These are phyloP conservation scores for Tilletia walkeri DNA, from an alignment of 1,284 basidiomycete species.

Conservation along the genomic window DNA sequence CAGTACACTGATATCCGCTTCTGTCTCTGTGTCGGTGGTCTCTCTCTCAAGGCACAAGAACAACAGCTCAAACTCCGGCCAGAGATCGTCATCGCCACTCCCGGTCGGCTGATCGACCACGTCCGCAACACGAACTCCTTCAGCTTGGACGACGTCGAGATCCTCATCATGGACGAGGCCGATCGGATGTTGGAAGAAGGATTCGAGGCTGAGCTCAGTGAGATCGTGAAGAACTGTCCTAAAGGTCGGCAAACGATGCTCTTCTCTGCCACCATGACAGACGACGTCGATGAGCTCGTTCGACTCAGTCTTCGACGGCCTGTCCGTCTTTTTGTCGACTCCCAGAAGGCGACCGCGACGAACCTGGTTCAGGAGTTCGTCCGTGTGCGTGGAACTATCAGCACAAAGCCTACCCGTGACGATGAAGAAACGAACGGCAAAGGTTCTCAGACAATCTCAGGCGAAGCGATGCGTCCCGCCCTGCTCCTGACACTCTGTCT, in stretches of 20 bases:
- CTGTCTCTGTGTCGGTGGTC: conserved; percentile 79
- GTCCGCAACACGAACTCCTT: conserved; percentile 93
- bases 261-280: conserved; percentile 97
- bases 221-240: conserved; percentile 89
- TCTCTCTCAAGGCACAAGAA: conserved; percentile 89
- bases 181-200: conserved; percentile 97
- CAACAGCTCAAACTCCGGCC: conserved; percentile 77
- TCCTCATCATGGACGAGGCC: conserved; percentile 93
- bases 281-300: conserved; percentile 88
- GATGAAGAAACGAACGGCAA: conserved; percentile 8
- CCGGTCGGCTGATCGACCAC: conserved; percentile 93
- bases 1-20: conserved; percentile 84
- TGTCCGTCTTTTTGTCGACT: conserved; percentile 90
- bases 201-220: conserved; percentile 89
- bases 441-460: conserved; percentile 59
- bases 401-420: background rate
- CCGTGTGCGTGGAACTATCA: conserved; percentile 35
- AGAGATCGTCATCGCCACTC: conserved; percentile 90
- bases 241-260: conserved; percentile 85
- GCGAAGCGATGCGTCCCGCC: conserved; percentile 67
- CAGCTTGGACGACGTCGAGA: conserved; percentile 85
- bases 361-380: conserved; percentile 89
- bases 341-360: conserved; percentile 80
- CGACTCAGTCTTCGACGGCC: conserved; percentile 87
- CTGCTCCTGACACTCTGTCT: conserved; percentile 80